Conservation (phyloP, 208 protist species). For the Trypanosoma boissoni region DNA sequence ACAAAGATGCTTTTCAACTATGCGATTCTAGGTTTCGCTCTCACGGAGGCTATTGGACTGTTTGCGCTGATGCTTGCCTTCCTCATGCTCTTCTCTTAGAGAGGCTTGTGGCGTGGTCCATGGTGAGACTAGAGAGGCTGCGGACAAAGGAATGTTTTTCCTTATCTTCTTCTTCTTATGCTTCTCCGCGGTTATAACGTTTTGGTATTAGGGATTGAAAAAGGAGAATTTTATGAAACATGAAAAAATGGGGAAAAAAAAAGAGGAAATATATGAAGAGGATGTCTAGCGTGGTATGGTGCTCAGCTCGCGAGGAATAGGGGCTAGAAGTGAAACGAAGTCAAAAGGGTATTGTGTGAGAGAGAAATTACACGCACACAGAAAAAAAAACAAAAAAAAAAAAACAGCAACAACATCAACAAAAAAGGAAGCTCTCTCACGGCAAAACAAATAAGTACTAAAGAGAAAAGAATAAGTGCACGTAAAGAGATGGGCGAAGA, state of each 20-base stretch:
- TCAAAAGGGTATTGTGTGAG: too few relatives aligned
- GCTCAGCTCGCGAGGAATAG: too few relatives aligned
- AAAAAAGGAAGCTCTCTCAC: background rate
- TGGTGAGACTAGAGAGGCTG: background rate
- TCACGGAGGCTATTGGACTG: constrained; percentile 91
- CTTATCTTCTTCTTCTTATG: background rate
- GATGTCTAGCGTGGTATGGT: too few relatives aligned
- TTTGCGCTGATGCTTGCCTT: constrained; percentile 91
- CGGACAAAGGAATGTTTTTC: background rate
- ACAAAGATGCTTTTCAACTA: constrained; percentile 93
- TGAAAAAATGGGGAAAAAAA: background rate
- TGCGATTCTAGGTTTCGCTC: constrained; percentile 90
- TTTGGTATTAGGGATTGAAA: background rate
- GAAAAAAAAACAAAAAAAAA: too few relatives aligned
- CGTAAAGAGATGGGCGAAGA: too few relatives aligned
- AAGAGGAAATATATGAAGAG: background rate
- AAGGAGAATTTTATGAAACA: background rate
- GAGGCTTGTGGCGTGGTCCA: background rate
- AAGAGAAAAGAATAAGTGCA: background rate
- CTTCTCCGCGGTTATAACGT: background rate
- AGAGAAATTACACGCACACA: too few relatives aligned
- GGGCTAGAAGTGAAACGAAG: too few relatives aligned
- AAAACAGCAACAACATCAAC: constrained; percentile 5
- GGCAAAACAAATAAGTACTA: background rate
- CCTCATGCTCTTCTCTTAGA: constrained; percentile 93